Conservation (phyloP, 129 eudicot genomes). For the Flaveria robusta region DNA sequence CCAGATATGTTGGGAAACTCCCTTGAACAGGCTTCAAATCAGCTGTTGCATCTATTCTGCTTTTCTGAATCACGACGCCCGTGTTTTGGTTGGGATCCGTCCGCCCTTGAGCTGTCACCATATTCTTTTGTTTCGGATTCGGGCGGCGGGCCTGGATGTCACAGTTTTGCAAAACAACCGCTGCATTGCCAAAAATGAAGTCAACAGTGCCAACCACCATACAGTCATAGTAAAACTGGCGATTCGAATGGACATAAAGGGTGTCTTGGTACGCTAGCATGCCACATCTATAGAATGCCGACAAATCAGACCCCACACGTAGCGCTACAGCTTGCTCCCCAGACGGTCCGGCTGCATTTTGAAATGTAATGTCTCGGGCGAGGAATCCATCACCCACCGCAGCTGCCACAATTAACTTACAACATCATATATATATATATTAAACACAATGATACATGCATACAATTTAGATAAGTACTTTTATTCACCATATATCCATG, state of each 20-base stretch:
- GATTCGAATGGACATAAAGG: constrained; percentile 15
- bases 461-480: too few relatives aligned
- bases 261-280: constrained; percentile 14
- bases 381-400: constrained; percentile 17
- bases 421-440: too few relatives aligned
- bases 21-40: constrained; percentile 10
- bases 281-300: constrained; percentile 1
- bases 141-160: constrained; percentile 17
- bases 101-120: constrained; percentile 14
- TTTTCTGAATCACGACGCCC: constrained; percentile 5
- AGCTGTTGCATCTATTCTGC: neutral
- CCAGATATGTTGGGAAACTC: constrained; percentile 6
- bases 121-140: constrained; percentile 9
- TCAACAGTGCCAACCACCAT: constrained; percentile 6
- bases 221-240: constrained; percentile 7
- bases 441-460: neutral
- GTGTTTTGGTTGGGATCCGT: constrained; percentile 19
- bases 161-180: neutral
- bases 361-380: constrained; percentile 14
- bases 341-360: constrained; percentile 3
- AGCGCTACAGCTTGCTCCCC: constrained; percentile 16
- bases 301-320: constrained; percentile 7
- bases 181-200: constrained; percentile 18
- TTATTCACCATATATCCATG: too few relatives aligned
- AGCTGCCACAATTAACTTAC: neutral